These are phyloP conservation scores for Sherardia arvensis DNA, from an alignment of 257 asterid species.

Conservation along the genomic window DNA sequence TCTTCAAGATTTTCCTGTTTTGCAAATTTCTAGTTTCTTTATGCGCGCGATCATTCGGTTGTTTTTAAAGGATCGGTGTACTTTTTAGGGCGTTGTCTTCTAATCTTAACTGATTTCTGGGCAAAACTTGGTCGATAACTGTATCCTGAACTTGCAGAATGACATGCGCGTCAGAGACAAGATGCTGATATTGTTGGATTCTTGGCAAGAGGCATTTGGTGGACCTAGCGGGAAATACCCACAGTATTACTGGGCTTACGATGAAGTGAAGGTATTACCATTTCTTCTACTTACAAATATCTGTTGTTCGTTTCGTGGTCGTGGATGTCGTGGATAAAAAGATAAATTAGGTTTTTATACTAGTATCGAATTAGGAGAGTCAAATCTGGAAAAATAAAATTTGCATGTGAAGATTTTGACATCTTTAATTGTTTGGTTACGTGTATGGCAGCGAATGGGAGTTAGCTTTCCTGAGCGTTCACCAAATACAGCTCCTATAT, in stretches of 20 bases:
- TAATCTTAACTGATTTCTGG: not conserved
- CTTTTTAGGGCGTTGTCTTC: too few relatives aligned
- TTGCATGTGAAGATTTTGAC: not conserved
- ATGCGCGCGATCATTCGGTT: too few relatives aligned
- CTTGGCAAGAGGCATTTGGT: constrained; percentile 97
- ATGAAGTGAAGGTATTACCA: constrained; percentile 65
- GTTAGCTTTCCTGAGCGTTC: constrained; percentile 61
- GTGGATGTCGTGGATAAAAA: too few relatives aligned
- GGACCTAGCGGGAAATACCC: constrained; percentile 83
- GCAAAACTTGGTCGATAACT: not conserved
- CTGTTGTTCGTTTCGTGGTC: too few relatives aligned
- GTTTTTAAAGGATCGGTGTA: too few relatives aligned
- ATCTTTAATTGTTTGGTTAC: not conserved
- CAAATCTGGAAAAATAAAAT: not conserved
- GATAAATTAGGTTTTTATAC: not conserved
- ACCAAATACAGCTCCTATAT: constrained; percentile 54
- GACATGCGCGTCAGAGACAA: constrained; percentile 82
- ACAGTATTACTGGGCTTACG: constrained; percentile 78
- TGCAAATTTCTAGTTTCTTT: not conserved
- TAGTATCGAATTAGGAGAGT: not conserved
- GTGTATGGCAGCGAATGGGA: constrained; percentile 60
- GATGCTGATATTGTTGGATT: constrained; percentile 51
- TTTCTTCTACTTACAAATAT: not conserved
- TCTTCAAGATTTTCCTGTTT: not conserved
- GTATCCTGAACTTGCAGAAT: constrained; percentile 42